Evolutionary conservation across 768 basidiomycete genomes (phyloP).

Genomic region (Glaciozyma martinii): DNA sequence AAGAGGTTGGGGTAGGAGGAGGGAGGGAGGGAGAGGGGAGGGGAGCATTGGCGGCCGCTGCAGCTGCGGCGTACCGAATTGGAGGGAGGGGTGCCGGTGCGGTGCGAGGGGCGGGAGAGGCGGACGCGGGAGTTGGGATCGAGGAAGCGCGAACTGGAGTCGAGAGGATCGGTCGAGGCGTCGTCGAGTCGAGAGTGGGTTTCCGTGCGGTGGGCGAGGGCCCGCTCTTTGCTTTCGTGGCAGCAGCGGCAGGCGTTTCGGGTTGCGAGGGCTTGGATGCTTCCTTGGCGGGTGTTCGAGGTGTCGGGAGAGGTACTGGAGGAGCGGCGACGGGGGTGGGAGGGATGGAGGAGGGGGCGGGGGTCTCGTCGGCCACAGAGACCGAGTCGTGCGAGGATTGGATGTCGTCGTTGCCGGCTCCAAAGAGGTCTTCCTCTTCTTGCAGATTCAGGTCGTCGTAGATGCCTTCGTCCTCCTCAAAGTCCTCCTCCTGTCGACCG

Average conservation of each 20-base stretch:
- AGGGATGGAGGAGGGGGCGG: slow-evolving; percentile 30
- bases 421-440: slow-evolving; percentile 83
- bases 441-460: slow-evolving; percentile 97
- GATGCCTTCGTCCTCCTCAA: slow-evolving; percentile 92
- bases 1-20: neutral
- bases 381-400: slow-evolving; percentile 58
- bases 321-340: slow-evolving; percentile 45
- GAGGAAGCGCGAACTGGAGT: slow-evolving; percentile 21
- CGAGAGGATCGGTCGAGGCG: slow-evolving; percentile 1
- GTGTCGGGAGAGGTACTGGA: slow-evolving; percentile 38
- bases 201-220: slow-evolving; percentile 10
- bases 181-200: slow-evolving; percentile 17
- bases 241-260: slow-evolving; percentile 6
- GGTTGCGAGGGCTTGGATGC: neutral
- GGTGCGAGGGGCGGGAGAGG: slow-evolving; percentile 21
- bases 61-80: slow-evolving; percentile 84
- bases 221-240: slow-evolving; percentile 1
- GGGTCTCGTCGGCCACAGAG: slow-evolving; percentile 47
- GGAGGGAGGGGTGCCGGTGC: slow-evolving; percentile 51
- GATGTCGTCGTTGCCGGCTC: slow-evolving; percentile 59
- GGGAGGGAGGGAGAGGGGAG: slow-evolving; percentile 5
- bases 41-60: slow-evolving; percentile 52
- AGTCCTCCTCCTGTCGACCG: slow-evolving; percentile 73
- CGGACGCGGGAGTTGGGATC: slow-evolving; percentile 7
- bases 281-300: slow-evolving; percentile 27